These are phyloP conservation scores for Fusarium napiforme DNA, from an alignment of 2,329 filamentous ascomycete species.

Conservation along the genomic window DNA sequence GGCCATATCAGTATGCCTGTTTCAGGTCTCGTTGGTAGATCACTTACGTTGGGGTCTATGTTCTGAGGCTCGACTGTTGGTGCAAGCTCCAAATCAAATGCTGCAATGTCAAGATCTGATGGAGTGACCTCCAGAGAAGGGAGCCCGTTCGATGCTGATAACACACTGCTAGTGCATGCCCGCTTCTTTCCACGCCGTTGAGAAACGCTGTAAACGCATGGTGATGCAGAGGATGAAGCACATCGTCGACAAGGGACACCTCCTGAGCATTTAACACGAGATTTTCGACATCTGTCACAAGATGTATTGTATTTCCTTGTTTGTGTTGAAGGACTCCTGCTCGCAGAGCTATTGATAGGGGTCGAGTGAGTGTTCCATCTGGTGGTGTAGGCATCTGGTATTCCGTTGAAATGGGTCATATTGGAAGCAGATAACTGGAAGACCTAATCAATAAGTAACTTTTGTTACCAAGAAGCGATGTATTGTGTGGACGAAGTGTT, in stretches of 20 bases:
- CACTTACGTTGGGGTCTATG: neutral
- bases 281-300: slow-evolving; percentile 17
- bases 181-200: slow-evolving; percentile 11
- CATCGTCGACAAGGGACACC: slow-evolving; percentile 6
- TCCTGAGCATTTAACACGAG: slow-evolving; percentile 13
- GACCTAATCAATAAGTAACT: fast-evolving
- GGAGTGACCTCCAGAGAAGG: too few relatives aligned
- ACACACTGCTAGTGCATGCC: neutral
- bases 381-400: neutral
- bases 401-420: neutral
- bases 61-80: too few relatives aligned
- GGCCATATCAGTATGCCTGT: neutral
- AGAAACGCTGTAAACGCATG: slow-evolving; percentile 9
- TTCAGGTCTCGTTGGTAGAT: neutral
- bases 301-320: slow-evolving; percentile 7
- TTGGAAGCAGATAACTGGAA: neutral
- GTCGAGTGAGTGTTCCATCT: neutral
- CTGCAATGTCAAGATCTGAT: neutral
- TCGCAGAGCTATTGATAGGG: neutral
- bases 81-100: neutral
- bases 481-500: neutral
- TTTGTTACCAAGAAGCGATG: neutral
- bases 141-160: fast-evolving
- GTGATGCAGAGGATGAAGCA: neutral
- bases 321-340: neutral